A percentile compares a stretch with the other conserved stretches of the same genome.
phyloP scores from a whole-genome alignment of 2,329 filamentous ascomycete genomes.

The Grosmannia clavigera region DNA sequence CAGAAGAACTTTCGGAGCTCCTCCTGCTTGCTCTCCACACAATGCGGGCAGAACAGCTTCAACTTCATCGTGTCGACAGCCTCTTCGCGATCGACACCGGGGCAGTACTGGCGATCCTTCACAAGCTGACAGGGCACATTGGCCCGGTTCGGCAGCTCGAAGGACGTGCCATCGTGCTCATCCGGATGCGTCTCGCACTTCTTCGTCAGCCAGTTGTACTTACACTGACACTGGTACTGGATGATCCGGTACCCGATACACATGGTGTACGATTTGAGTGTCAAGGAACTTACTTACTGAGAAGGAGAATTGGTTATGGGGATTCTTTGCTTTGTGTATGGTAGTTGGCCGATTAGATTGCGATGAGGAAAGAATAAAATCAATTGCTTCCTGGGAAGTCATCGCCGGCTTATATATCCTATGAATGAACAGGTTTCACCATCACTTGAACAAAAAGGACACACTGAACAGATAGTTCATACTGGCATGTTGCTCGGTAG shows the following conservation, averaged over 20 bases:
- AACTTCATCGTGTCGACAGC: neutral
- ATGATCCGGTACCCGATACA: neutral
- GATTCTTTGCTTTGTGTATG: too few relatives aligned
- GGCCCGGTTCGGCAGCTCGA: neutral
- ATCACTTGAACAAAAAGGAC: neutral
- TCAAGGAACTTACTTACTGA: neutral
- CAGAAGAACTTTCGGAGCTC: neutral
- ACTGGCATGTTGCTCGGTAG: too few relatives aligned
- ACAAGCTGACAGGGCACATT: neutral
- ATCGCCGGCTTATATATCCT: too few relatives aligned
- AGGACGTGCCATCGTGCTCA: neutral
- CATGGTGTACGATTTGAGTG: neutral
- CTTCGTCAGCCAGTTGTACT: neutral
- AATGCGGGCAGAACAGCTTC: neutral
- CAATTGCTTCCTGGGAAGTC: too few relatives aligned
- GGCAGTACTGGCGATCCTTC: neutral
- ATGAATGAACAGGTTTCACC: too few relatives aligned
- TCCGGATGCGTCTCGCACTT: neutral
- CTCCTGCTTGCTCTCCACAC: neutral
- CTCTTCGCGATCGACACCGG: neutral
- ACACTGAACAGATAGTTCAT: too few relatives aligned
- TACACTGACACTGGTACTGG: neutral
- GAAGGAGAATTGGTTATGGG: too few relatives aligned
- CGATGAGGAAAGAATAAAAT: too few relatives aligned
- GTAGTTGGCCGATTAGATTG: too few relatives aligned